Evolutionary conservation across 305 asterid species (phyloP), one percentile per base, ranked within the genome.

Genomic region (Ilex paraguariensis): DNA sequence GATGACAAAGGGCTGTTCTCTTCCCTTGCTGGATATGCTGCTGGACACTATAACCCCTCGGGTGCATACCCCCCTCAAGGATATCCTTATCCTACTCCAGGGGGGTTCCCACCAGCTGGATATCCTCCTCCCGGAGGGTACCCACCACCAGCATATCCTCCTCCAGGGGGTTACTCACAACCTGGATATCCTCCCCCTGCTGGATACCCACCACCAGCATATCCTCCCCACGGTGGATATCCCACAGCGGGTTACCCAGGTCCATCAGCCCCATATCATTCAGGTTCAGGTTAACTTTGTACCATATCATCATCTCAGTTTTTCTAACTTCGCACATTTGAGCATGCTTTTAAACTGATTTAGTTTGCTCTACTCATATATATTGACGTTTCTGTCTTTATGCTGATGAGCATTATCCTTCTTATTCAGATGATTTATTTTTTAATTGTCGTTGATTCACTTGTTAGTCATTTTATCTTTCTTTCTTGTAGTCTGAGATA

Each of bases 1-100:
- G 73, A 62, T 56, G 90, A 88, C 61, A 86, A 77, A 69, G 96
- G 96, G 65, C 46, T 82, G 57, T 84, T 86, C 73, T 86, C 90
- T 53, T 46, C 69, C 77, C 77, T 81, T 40, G 92, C 82, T 54
- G 83, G 79, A 46, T 86, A 72, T 79, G 95, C 90, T 30, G 82
- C 81, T 33, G 88, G 84, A 36, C 85, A 79, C 65, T 64, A 82
- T 62, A 0, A 21, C 28, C 84, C 73, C 16, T 73, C 60, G 45
- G 90, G 86, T 17, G 64, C 62, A 30, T 72, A 77, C 61, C 82
- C 82, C 16, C 79, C 74, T 0, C 71, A 80, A 0, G 70, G 81
- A 14, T 75, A 73, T 56, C 80, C 75, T 3, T 49, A 49, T 49
- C 81, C 75, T 6, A 71, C 74, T 39, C 64, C 57, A 0, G 63